Evolutionary conservation across 2,329 filamentous ascomycete species (phyloP), one percentile per base, ranked within the genome.

Genomic region (Neofusicoccum ribis): DNA sequence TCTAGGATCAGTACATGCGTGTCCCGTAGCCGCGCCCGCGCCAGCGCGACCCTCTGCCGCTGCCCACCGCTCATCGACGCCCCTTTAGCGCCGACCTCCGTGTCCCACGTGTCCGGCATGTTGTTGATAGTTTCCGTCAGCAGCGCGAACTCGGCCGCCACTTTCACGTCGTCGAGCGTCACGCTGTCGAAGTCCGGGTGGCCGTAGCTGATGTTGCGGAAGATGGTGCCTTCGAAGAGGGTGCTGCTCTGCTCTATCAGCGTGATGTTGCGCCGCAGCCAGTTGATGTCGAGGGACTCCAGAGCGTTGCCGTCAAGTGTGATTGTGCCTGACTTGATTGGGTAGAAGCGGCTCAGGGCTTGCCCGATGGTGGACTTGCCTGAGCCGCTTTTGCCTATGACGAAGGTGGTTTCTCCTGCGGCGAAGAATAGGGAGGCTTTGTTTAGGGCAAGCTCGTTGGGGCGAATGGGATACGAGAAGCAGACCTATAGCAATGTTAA

Each of bases 321-420:
- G 15, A 97, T 88, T 0, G 85, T 76, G 0, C 93, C 94, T 0
- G 79, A 79, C 0, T 79, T 76, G 0, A 91, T 86, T 6, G 86
- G 81, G 72, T 97, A 97, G 70, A 96, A 91, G 12, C 89, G 86
- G 59, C 93, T 83, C 0, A 98, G 82, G 0, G 98, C 82, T 72
- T 92, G 92, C 1, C 90, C 89, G 1, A 98, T 73, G 0, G 94
- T 98, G 70, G 92, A 97, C 76, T 98, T 98, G 0, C 94, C 94
- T 1, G 92, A 97, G 0, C 95, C 95, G 72, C 92, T 97, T 71
- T 85, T 86, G 0, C 94, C 95, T 58, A 97, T 86, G 2, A 98
- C 82, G 72, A 95, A 97, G 0, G 88, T 92, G 3, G 89, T 87
- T 67, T 91, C 83, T 0, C 91, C 89, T 0, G 89, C 83, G 0